A percentile compares a stretch with the other conserved stretches of the same genome.
Evolutionary conservation across 2,329 filamentous ascomycete genomes (phyloP).

Genomic region (Fusarium piperis): DNA sequence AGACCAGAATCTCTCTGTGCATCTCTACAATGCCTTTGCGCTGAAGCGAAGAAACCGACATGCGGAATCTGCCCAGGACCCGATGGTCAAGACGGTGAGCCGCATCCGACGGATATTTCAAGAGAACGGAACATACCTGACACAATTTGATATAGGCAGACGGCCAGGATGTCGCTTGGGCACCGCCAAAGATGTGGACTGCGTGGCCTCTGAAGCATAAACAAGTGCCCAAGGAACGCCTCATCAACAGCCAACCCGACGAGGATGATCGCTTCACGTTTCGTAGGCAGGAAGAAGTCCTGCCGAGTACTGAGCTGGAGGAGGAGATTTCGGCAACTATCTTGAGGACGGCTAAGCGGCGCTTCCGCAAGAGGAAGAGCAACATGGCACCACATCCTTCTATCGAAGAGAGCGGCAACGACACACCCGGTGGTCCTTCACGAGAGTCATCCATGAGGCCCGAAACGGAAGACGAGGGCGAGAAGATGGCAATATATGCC

Average conservation of each 20-base stretch:
- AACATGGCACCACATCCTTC: constrained; percentile 30
- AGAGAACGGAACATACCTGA: neutral
- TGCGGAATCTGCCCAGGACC: constrained; percentile 38
- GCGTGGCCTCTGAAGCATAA: constrained; percentile 80
- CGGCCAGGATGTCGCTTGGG: constrained; percentile 53
- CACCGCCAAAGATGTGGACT: constrained; percentile 74
- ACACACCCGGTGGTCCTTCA: constrained; percentile 11
- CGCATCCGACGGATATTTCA: too few relatives aligned
- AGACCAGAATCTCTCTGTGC: constrained; percentile 74
- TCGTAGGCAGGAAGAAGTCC: constrained; percentile 52
- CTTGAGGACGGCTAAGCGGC: constrained; percentile 73
- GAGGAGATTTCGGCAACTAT: constrained; percentile 76
- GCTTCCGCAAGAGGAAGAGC: constrained; percentile 55
- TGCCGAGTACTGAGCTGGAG: constrained; percentile 71
- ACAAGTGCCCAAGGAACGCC: constrained; percentile 67
- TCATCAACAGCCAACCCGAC: constrained; percentile 58
- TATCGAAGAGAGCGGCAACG: constrained; percentile 34
- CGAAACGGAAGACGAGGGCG: constrained; percentile 30
- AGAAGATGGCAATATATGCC: constrained; percentile 15
- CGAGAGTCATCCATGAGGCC: constrained; percentile 28
- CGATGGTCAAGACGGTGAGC: constrained; percentile 45
- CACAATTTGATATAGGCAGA: constrained; percentile 36
- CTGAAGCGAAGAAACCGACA: constrained; percentile 61
- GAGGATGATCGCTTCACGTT: constrained; percentile 63
- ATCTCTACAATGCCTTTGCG: constrained; percentile 81